Conservation (phyloP, 192 early-diverging fungal genomes). For the Linnemannia elongata region DNA sequence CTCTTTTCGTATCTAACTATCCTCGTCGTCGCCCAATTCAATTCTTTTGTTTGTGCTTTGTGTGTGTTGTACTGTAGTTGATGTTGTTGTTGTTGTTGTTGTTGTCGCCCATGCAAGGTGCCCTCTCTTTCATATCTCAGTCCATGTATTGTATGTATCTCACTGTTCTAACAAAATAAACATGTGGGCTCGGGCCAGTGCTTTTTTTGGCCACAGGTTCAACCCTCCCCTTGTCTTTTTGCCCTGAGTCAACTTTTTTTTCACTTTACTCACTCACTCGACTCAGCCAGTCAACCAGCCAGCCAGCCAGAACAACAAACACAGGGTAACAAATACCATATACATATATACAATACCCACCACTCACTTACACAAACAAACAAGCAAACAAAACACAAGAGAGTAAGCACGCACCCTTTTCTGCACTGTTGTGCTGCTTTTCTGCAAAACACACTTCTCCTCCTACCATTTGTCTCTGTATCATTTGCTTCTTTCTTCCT, state of each 20-base stretch:
- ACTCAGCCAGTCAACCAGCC: not conserved
- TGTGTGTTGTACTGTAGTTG: too few relatives aligned
- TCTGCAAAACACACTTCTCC: not conserved
- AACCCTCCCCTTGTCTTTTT: not conserved
- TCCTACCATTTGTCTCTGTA: not conserved
- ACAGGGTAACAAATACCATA: not conserved
- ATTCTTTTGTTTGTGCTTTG: not conserved
- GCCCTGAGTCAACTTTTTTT: slow-evolving; percentile 5
- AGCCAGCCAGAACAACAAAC: not conserved
- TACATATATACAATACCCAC: not conserved
- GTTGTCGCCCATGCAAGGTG: not conserved
- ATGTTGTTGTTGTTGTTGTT: not conserved
- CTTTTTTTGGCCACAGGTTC: not conserved
- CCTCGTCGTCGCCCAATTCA: not conserved
- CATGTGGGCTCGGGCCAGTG: slow-evolving; percentile 9
- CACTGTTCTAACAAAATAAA: not conserved
- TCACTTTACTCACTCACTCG: not conserved
- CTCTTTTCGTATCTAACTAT: not conserved
- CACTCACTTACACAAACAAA: not conserved
- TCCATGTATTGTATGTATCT: not conserved
- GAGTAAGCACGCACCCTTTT: not conserved
- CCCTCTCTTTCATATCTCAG: not conserved
- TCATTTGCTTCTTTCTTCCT: not conserved
- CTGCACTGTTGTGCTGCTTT: not conserved
- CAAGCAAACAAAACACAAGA: not conserved